Evolutionary conservation across 106 monocot genomes (phyloP).

Genomic region (Vanilla planifolia): DNA sequence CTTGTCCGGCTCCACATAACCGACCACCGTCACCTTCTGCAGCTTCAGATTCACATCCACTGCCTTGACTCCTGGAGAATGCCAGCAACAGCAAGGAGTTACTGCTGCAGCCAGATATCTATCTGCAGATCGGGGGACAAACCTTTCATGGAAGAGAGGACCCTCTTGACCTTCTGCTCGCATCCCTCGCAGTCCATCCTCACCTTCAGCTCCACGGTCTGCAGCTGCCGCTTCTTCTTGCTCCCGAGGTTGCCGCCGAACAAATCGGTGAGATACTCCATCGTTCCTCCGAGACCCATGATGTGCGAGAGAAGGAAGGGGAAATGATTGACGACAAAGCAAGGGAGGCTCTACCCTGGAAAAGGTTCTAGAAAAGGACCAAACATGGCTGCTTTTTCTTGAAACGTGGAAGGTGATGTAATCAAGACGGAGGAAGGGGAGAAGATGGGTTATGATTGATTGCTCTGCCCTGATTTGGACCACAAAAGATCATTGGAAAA

Average conservation of each 20-base stretch:
- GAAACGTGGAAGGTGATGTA: constrained; percentile 2
- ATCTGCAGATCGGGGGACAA: too few relatives aligned
- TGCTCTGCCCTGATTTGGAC: neutral
- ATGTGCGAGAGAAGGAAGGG: neutral
- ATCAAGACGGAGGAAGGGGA: constrained; percentile 2
- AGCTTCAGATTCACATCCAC: constrained; percentile 38
- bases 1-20: constrained; percentile 34
- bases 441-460: neutral
- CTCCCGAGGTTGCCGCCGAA: constrained; percentile 12
- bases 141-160: constrained; percentile 43
- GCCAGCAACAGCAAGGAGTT: neutral
- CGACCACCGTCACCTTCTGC: constrained; percentile 33
- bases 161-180: constrained; percentile 38
- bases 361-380: neutral
- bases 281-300: constrained; percentile 7
- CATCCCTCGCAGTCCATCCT: constrained; percentile 54
- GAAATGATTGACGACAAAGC: neutral
- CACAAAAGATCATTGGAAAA: neutral
- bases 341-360: neutral
- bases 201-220: constrained; percentile 46
- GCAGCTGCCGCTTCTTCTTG: constrained; percentile 28
- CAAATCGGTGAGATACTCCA: constrained; percentile 23
- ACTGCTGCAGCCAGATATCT: neutral
- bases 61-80: constrained; percentile 26
- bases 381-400: neutral